Conservation (phyloP, 2,329 filamentous ascomycete genomes). For the Plenodomus tracheiphilus region DNA sequence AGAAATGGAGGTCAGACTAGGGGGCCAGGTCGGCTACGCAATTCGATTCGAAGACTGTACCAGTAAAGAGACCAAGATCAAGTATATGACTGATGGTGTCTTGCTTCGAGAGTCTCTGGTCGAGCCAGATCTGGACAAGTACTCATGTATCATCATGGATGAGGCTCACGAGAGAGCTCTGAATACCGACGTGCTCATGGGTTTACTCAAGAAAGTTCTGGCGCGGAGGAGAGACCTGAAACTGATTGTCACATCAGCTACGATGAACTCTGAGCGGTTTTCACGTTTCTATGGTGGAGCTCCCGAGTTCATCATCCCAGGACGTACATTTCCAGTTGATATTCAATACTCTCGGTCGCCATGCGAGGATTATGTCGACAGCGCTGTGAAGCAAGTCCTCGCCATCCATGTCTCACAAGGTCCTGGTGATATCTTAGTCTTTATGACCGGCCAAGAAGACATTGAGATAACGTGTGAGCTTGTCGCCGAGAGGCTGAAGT, state of each 20-base stretch:
- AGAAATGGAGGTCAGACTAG: conserved; percentile 94
- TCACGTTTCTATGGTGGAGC: conserved; percentile 95
- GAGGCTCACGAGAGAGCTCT: conserved; percentile 96
- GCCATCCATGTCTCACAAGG: conserved; percentile 96
- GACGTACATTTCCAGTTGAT: conserved; percentile 94
- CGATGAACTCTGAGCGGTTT: conserved; percentile 97
- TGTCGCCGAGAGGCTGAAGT: conserved; percentile 80
- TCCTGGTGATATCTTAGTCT: conserved; percentile 90
- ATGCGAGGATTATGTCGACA: conserved; percentile 97
- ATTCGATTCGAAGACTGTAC: conserved; percentile 99
- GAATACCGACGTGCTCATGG: conserved; percentile 97
- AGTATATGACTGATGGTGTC: conserved; percentile 99
- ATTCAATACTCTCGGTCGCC: conserved; percentile 93
- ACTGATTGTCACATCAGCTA: conserved; percentile 95
- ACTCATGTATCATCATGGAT: conserved; percentile 99
- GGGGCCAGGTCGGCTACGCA: conserved; percentile 87
- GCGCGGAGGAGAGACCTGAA: conserved; percentile 88
- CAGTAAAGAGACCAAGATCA: conserved; percentile 91
- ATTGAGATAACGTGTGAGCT: conserved; percentile 97
- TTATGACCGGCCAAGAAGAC: conserved; percentile 99
- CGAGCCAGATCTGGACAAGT: conserved; percentile 89
- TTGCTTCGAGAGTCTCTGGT: conserved; percentile 89
- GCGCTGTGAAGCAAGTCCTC: conserved; percentile 92
- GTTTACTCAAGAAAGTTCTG: conserved; percentile 94
- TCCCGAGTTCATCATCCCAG: conserved; percentile 94